phyloP scores from a whole-genome alignment of 1,139 yeast genomes.

The Nematodospora anomalae region DNA sequence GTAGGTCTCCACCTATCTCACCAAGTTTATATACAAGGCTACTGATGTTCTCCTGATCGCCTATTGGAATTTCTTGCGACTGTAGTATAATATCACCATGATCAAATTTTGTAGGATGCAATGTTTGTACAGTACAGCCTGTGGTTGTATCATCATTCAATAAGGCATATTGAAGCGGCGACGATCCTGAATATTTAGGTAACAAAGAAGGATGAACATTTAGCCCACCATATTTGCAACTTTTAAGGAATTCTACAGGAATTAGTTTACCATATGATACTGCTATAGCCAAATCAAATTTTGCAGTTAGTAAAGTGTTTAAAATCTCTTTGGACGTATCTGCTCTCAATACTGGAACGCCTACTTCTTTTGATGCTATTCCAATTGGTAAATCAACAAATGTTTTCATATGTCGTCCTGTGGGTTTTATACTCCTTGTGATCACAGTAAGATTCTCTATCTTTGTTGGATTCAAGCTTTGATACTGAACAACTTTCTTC shows the following conservation, averaged over 20 bases:
- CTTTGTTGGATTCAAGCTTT: conserved; percentile 22
- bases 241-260: conserved; percentile 55
- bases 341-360: conserved; percentile 51
- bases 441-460: conserved; percentile 52
- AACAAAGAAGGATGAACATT: conserved; percentile 92
- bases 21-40: conserved; percentile 54
- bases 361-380: conserved; percentile 31
- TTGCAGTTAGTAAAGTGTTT: conserved; percentile 18
- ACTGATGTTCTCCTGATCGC: conserved; percentile 39
- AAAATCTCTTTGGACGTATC: conserved; percentile 58
- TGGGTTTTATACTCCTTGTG: conserved; percentile 64
- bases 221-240: conserved; percentile 63
- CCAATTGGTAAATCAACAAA: conserved; percentile 60
- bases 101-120: conserved; percentile 87
- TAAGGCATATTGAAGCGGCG: conserved; percentile 84
- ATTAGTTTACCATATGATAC: conserved; percentile 87
- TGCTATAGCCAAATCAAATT: conserved; percentile 71
- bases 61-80: conserved; percentile 42
- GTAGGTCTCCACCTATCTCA: conserved; percentile 55
- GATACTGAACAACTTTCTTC: conserved; percentile 39
- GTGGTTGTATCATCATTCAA: conserved; percentile 61
- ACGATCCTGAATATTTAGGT: conserved; percentile 83
- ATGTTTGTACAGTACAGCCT: conserved; percentile 87
- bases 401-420: conserved; percentile 62
- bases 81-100: conserved; percentile 71